A percentile compares a stretch with the other conserved stretches of the same genome.
Conservation (phyloP, 1,284 basidiomycete species). For the Malassezia furfur region DNA sequence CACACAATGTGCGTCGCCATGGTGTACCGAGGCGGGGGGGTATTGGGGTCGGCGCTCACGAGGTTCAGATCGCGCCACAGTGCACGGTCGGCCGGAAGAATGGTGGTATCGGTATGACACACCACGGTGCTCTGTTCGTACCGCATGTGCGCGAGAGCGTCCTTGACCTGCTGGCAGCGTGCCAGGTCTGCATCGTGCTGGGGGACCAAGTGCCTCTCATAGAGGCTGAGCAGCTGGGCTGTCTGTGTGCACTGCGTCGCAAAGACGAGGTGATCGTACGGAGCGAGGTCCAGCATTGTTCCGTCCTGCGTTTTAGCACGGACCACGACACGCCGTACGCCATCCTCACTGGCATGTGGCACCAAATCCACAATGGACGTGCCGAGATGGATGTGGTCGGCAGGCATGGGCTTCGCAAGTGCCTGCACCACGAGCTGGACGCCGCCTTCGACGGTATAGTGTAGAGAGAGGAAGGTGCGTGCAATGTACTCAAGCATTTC, state of each 20-base stretch:
- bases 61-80: slow-evolving; percentile 14
- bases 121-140: slow-evolving; percentile 15
- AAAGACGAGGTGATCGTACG: slow-evolving; percentile 14
- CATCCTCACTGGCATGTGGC: background rate
- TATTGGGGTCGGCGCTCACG: background rate
- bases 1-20: slow-evolving; percentile 38
- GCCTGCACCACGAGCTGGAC: slow-evolving; percentile 31
- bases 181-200: background rate
- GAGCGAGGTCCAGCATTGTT: background rate
- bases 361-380: slow-evolving; percentile 14
- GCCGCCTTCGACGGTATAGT: slow-evolving; percentile 40
- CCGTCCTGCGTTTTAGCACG: slow-evolving; percentile 19
- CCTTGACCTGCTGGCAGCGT: background rate
- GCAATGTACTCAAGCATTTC: slow-evolving; percentile 45
- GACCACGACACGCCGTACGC: slow-evolving; percentile 3
- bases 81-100: background rate
- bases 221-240: background rate
- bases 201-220: background rate
- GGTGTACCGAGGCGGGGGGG: slow-evolving; percentile 14
- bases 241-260: slow-evolving; percentile 9
- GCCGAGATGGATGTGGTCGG: slow-evolving; percentile 7
- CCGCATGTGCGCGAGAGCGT: background rate
- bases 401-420: slow-evolving; percentile 16
- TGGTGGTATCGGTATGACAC: slow-evolving; percentile 6
- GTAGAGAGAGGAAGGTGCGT: slow-evolving; percentile 30